These are phyloP conservation scores for Iberis pinnata DNA, from an alignment of 345 rosid genomes.

Conservation along the genomic window DNA sequence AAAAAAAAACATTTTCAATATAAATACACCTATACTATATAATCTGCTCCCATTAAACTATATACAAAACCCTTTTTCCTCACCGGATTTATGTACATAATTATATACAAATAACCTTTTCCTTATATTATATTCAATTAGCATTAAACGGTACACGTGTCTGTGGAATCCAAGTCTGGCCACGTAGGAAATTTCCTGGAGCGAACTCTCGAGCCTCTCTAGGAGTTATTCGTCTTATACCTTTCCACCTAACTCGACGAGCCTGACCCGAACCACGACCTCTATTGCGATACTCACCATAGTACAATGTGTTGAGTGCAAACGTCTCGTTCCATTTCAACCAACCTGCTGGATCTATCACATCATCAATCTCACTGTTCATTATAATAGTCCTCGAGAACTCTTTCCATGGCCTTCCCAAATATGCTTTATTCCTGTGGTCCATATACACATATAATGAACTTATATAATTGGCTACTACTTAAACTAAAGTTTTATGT, in stretches of 20 bases:
- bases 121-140: background rate
- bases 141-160: constrained; percentile 42
- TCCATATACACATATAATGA: background rate
- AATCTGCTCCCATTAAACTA: too few species aligned
- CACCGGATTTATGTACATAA: background rate
- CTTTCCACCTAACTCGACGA: constrained; percentile 53
- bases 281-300: constrained; percentile 45
- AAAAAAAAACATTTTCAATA: too few species aligned
- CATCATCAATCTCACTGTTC: constrained; percentile 46
- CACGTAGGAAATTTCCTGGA: constrained; percentile 33
- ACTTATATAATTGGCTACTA: too few species aligned
- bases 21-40: too few species aligned
- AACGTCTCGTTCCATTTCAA: constrained; percentile 44
- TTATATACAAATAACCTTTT: too few species aligned
- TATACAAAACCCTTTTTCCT: too few species aligned
- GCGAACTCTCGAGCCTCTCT: constrained; percentile 29
- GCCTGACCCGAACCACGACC: constrained; percentile 51
- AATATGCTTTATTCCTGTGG: constrained; percentile 36
- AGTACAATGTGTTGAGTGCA: constrained; percentile 46
- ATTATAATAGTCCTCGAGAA: constrained; percentile 52
- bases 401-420: constrained; percentile 71
- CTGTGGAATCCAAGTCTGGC: constrained; percentile 41
- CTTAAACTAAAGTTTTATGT: background rate
- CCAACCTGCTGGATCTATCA: constrained; percentile 67
- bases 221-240: constrained; percentile 33